phyloP scores from a whole-genome alignment of 768 basidiomycete genomes.

The Hypholoma fasciculare region DNA sequence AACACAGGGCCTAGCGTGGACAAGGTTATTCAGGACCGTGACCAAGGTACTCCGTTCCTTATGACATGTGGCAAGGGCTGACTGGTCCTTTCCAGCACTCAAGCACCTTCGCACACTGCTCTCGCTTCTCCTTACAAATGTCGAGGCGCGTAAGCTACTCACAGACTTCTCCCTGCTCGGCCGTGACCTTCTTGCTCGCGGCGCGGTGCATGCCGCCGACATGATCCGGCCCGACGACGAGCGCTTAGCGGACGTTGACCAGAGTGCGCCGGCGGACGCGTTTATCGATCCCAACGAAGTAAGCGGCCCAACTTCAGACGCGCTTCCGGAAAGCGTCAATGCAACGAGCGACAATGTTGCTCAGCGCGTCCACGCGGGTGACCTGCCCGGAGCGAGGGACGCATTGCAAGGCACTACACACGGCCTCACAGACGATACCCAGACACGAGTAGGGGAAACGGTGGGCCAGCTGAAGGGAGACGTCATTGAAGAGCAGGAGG shows the following conservation, averaged over 20 bases:
- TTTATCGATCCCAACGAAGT: constrained; percentile 52
- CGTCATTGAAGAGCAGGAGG: constrained; percentile 15
- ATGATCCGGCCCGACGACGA: constrained; percentile 67
- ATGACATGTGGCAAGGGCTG: constrained; percentile 60
- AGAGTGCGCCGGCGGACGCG: constrained; percentile 65
- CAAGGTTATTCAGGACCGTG: constrained; percentile 53
- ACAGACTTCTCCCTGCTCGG: constrained; percentile 77
- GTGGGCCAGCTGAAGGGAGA: constrained; percentile 77
- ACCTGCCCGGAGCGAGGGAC: constrained; percentile 19
- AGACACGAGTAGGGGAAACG: constrained; percentile 3
- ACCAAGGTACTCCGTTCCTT: constrained; percentile 48
- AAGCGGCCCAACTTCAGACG: constrained; percentile 43
- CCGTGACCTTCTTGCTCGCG: constrained; percentile 80
- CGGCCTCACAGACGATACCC: constrained; percentile 7
- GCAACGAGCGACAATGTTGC: constrained; percentile 21
- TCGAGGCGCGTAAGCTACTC: constrained; percentile 87
- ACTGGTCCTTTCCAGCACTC: constrained; percentile 65
- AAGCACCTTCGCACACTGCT: constrained; percentile 87
- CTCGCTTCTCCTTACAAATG: constrained; percentile 87
- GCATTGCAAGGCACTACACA: background rate
- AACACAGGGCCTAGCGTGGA: constrained; percentile 46
- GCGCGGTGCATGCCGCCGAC: constrained; percentile 70
- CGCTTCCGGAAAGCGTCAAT: constrained; percentile 32
- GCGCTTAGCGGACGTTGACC: constrained; percentile 59
- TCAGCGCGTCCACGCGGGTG: constrained; percentile 10